phyloP scores from a whole-genome alignment of 495 filamentous ascomycete species.

The Xylaria intraflava region DNA sequence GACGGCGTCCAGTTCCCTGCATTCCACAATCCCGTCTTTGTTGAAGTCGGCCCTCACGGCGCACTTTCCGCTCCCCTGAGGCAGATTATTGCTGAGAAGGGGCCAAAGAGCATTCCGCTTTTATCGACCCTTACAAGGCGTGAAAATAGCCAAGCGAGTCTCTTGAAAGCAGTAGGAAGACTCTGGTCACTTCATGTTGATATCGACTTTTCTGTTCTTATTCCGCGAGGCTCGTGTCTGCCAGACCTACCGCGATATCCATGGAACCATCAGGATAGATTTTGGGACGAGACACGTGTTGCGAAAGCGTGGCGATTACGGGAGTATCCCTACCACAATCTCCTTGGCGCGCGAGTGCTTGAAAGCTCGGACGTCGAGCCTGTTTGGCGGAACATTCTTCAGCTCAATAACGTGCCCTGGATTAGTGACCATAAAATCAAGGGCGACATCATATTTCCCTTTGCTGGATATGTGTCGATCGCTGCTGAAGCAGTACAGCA shows the following conservation, averaged over 20 bases:
- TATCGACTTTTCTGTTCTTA: constrained; percentile 14
- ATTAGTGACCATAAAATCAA: constrained; percentile 31
- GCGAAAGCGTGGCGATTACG: constrained; percentile 35
- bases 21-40: constrained; percentile 15
- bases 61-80: constrained; percentile 39
- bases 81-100: constrained; percentile 28
- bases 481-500: constrained; percentile 39
- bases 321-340: constrained; percentile 29
- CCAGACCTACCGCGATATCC: constrained; percentile 26
- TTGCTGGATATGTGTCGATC: constrained; percentile 40
- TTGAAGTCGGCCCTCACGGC: constrained; percentile 56
- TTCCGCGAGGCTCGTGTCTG: neutral
- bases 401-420: constrained; percentile 27
- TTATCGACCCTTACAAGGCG: neutral
- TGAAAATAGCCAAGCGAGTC: neutral
- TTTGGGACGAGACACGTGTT: constrained; percentile 34
- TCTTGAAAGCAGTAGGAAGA: neutral
- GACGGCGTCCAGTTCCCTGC: neutral
- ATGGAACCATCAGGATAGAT: constrained; percentile 33
- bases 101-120: constrained; percentile 17
- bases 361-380: constrained; percentile 28
- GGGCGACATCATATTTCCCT: constrained; percentile 38
- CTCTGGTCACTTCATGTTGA: neutral
- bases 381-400: constrained; percentile 24
- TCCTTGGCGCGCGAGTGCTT: constrained; percentile 32